These are phyloP conservation scores for Trapa bicornis DNA, from an alignment of 345 rosid species.

Conservation along the genomic window DNA sequence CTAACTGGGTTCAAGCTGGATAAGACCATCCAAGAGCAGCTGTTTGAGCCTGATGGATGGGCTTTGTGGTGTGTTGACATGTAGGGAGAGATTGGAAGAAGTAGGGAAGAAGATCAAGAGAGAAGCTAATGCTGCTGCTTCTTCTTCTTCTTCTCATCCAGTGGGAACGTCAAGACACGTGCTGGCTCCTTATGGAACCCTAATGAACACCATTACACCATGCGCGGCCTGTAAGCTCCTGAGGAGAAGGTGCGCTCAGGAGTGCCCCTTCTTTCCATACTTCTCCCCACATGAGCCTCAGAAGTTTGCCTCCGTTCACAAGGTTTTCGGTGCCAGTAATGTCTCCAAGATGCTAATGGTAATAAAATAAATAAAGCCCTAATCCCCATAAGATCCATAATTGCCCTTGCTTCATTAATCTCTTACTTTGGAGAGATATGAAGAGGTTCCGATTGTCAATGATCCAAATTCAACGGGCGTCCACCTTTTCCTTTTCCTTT, in stretches of 20 bases:
- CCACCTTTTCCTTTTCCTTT: background rate
- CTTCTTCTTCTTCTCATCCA: constrained; percentile 8
- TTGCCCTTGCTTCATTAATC: too few relatives aligned
- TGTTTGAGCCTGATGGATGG: background rate
- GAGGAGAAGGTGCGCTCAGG: constrained; percentile 87
- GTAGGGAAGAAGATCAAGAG: constrained; percentile 75
- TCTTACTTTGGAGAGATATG: too few relatives aligned
- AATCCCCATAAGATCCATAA: background rate
- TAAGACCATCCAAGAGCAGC: background rate
- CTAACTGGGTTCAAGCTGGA: background rate
- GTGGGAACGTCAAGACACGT: constrained; percentile 68
- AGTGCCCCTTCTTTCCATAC: constrained; percentile 92
- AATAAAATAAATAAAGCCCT: background rate
- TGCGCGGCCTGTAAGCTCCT: constrained; percentile 96
- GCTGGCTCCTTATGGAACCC: constrained; percentile 65
- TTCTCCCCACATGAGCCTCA: constrained; percentile 96
- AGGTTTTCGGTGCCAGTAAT: constrained; percentile 94
- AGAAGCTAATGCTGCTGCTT: constrained; percentile 47
- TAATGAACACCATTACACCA: constrained; percentile 66
- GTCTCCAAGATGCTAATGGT: constrained; percentile 95
- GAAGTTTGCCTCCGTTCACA: constrained; percentile 88
- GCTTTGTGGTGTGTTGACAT: background rate
- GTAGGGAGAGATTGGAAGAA: constrained; percentile 81
- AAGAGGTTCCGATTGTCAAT: background rate
- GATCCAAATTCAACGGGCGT: background rate